Evolutionary conservation across 257 asterid species (phyloP), one percentile per base, ranked within the genome.

Genomic region (Solanum pennellii): DNA sequence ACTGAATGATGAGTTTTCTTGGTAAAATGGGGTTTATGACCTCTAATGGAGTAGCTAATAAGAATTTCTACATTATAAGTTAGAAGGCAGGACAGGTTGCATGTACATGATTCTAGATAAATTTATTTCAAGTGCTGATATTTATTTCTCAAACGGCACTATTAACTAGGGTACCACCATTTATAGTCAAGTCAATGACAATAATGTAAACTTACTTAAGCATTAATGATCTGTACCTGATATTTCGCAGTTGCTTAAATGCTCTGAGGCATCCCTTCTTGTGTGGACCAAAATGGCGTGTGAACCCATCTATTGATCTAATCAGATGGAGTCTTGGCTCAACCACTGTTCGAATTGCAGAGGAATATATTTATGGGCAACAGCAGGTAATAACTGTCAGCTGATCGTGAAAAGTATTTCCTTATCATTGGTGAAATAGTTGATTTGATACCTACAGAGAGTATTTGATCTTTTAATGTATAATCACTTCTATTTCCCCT

Each of bases 271-370:
- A 95, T 89, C 99, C 99, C 75, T 95, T 96, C 94, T 91, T 97
- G 86, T 97, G 99, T 89, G 99, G 99, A 91, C 99, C 99, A 86
- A 93, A 92, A 92, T 95, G 99, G 99, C 95, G 97, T 29, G 96
- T 95, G 49, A 95, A 94, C 88, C 95, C 93, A 41, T 94, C 97
- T 12, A 93, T 93, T 95, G 96, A 94, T 91, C 91, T 97, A 94
- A 94, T 97, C 90, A 94, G 96, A 91, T 97, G 98, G 98, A 94
- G 94, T 91, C 95, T 97, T 86, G 98, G 99, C 88, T 97, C 99
- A 87, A 94, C 97, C 92, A 94, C 94, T 52, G 97, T 96, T 90
- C 97, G 99, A 69, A 97, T 97, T 86, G 90, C 94, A 41, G 99
- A 97, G 95, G 98, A 97, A 90, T 97, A 97, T 87, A 97, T 97